Evolutionary conservation across 768 basidiomycete genomes (phyloP).

Genomic region (Boletus reticulatus): DNA sequence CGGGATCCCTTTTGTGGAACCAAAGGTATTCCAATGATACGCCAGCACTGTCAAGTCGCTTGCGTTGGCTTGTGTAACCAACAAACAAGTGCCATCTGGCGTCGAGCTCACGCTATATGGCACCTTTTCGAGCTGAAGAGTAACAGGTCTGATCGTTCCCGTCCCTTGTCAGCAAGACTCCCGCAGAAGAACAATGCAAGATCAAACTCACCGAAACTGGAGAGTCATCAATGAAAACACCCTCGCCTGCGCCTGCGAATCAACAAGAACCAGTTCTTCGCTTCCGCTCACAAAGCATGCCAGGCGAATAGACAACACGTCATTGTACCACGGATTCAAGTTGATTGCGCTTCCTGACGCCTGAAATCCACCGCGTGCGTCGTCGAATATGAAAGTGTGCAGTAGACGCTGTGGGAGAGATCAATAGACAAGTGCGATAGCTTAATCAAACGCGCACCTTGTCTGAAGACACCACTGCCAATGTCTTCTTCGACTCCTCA

Average conservation of each 20-base stretch:
- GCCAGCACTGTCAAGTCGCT: slow-evolving; percentile 30
- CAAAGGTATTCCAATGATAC: slow-evolving; percentile 59
- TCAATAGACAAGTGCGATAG: background rate
- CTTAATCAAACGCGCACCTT: slow-evolving; percentile 32
- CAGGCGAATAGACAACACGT: slow-evolving; percentile 26
- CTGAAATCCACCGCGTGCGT: slow-evolving; percentile 38
- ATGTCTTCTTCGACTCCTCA: slow-evolving; percentile 49
- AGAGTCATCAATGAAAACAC: slow-evolving; percentile 55
- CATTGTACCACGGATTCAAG: slow-evolving; percentile 43
- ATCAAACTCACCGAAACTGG: slow-evolving; percentile 25
- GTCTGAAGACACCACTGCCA: slow-evolving; percentile 42
- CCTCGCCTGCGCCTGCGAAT: slow-evolving; percentile 40
- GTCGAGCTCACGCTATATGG: slow-evolving; percentile 40
- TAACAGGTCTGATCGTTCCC: slow-evolving; percentile 38
- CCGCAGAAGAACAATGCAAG: background rate
- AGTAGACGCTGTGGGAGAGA: slow-evolving; percentile 31
- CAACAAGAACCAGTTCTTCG: slow-evolving; percentile 54
- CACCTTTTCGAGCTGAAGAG: slow-evolving; percentile 35
- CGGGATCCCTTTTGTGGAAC: slow-evolving; percentile 44
- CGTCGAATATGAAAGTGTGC: slow-evolving; percentile 48
- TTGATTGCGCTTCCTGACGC: slow-evolving; percentile 40
- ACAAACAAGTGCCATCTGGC: slow-evolving; percentile 54
- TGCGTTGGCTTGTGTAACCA: slow-evolving; percentile 30
- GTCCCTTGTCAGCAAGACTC: background rate
- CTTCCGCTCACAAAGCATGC: slow-evolving; percentile 46